Percentiles rank a stretch among this genome's conserved stretches.
These are phyloP conservation scores for Niveomyces coronatus DNA, from an alignment of 2,329 filamentous ascomycete species.

Conservation along the genomic window DNA sequence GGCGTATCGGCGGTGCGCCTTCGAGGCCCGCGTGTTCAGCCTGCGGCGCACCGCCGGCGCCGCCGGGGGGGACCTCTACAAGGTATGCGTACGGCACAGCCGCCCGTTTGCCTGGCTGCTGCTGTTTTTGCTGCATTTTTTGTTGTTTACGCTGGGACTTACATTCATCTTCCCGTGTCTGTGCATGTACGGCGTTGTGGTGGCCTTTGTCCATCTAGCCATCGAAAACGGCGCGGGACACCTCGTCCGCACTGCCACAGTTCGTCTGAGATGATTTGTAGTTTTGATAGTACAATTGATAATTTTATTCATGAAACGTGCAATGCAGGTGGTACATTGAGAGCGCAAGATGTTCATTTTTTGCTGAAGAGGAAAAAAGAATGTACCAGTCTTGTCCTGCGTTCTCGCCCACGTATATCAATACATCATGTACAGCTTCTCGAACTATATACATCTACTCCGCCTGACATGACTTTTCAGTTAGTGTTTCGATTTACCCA, in stretches of 20 bases:
- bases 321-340: too few species aligned
- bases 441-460: slow-evolving; percentile 6
- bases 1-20: too few species aligned
- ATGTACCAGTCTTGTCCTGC: too few species aligned
- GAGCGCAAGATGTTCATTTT: too few species aligned
- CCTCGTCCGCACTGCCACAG: neutral
- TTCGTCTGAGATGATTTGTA: neutral
- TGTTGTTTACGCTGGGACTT: slow-evolving; percentile 5
- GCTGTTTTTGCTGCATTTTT: neutral
- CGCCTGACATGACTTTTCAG: slow-evolving; percentile 22
- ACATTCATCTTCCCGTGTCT: neutral
- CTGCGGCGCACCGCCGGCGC: neutral
- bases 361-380: too few species aligned
- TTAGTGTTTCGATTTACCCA: slow-evolving; percentile 73
- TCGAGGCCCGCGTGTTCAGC: neutral
- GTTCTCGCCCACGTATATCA: too few species aligned
- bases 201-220: slow-evolving; percentile 3
- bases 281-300: too few species aligned
- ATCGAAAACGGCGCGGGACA: neutral
- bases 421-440: too few species aligned
- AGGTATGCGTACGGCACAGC: too few species aligned
- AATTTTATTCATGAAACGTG: too few species aligned
- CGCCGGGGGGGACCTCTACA: neutral
- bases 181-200: slow-evolving; percentile 1
- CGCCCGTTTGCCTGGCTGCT: neutral